phyloP scores from a whole-genome alignment of 2,329 filamentous ascomycete genomes.

The Basipetospora sp. region DNA sequence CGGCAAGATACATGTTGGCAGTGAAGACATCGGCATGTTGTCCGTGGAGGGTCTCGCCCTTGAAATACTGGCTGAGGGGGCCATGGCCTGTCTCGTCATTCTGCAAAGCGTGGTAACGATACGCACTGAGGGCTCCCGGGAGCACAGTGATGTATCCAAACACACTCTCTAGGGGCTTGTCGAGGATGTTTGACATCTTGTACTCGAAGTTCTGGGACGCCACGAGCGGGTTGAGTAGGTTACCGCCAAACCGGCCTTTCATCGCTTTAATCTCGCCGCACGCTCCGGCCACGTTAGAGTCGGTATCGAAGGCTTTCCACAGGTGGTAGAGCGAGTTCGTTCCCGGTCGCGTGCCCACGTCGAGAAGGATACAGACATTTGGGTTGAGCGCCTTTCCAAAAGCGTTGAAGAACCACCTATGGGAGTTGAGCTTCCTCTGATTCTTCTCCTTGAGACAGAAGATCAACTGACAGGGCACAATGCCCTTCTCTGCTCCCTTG shows the following conservation, averaged over 20 bases:
- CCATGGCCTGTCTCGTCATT: slow-evolving; percentile 94
- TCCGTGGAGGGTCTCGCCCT: slow-evolving; percentile 91
- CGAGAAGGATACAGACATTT: slow-evolving; percentile 90
- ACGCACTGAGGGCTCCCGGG: slow-evolving; percentile 86
- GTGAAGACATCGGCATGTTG: slow-evolving; percentile 95
- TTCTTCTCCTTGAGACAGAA: slow-evolving; percentile 98
- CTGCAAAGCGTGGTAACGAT: slow-evolving; percentile 87
- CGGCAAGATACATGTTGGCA: slow-evolving; percentile 86
- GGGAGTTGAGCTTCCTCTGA: slow-evolving; percentile 91
- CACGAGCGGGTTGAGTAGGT: slow-evolving; percentile 82
- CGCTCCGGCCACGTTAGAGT: slow-evolving; percentile 91
- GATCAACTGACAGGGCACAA: slow-evolving; percentile 93
- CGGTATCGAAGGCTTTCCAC: slow-evolving; percentile 97
- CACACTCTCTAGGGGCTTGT: slow-evolving; percentile 91
- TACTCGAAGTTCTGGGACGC: slow-evolving; percentile 99
- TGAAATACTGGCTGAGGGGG: slow-evolving; percentile 95
- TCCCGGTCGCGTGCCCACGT: slow-evolving; percentile 87
- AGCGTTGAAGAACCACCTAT: slow-evolving; percentile 98
- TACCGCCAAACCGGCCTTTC: slow-evolving; percentile 70
- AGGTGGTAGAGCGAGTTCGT: slow-evolving; percentile 87
- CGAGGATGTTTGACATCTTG: slow-evolving; percentile 98
- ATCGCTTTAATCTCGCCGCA: slow-evolving; percentile 97
- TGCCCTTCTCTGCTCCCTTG: slow-evolving; percentile 97
- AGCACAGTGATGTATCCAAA: slow-evolving; percentile 97
- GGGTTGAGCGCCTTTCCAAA: slow-evolving; percentile 85